These are phyloP conservation scores for Magnaporthiopsis poae DNA, from an alignment of 2,329 filamentous ascomycete genomes.

Conservation along the genomic window DNA sequence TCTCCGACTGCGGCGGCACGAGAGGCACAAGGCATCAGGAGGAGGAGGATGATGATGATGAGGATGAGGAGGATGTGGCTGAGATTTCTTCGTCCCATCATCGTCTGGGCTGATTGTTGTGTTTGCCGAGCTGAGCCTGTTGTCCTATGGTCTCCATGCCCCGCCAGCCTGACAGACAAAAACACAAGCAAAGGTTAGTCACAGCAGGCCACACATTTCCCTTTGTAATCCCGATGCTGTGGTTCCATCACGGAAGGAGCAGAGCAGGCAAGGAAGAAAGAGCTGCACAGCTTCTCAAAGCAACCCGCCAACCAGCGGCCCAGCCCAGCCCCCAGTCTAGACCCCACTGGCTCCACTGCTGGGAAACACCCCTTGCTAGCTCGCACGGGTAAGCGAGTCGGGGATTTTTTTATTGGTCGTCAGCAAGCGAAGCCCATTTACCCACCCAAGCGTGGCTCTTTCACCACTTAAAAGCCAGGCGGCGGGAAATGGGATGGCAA, in stretches of 20 bases:
- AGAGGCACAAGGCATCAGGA: no score
- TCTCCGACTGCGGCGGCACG: no score
- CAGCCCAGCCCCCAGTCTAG: background rate
- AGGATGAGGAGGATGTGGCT: no score
- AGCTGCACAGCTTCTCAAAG: no score
- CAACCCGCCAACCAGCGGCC: background rate
- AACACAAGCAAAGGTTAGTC: no score
- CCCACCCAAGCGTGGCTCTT: background rate
- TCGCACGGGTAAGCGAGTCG: constrained; percentile 23
- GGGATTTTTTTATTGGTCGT: constrained; percentile 24
- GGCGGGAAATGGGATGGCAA: background rate
- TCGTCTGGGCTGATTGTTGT: background rate
- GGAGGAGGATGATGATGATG: no score
- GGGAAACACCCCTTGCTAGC: background rate
- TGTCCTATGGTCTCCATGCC: background rate
- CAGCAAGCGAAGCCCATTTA: constrained; percentile 22
- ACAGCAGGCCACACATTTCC: background rate
- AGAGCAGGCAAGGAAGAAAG: background rate
- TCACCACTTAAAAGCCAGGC: background rate
- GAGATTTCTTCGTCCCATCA: no score
- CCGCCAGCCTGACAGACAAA: background rate
- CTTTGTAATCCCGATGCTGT: background rate
- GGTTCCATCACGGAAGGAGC: background rate
- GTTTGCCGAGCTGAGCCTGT: background rate
- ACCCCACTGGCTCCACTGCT: background rate